Evolutionary conservation across 106 monocot species (phyloP), one percentile per base, ranked within the genome.

Genomic region (Agapanthus africanus): DNA sequence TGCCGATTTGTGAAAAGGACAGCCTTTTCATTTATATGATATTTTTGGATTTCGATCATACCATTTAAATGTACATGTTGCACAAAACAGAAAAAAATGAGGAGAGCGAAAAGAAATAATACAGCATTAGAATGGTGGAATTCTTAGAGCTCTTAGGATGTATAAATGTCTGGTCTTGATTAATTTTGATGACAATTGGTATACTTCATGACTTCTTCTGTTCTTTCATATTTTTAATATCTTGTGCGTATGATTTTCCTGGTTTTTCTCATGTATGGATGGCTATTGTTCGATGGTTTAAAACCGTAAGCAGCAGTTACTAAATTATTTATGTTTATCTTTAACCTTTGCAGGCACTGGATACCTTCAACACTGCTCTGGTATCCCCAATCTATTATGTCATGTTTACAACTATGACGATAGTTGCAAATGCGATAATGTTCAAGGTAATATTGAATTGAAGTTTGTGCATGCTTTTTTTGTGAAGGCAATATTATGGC

Each of bases 371-470:
- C 61, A 84, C 93, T 37, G 93, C 93, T 66, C 77, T 93, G 25
- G 93, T 93, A 37, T 93, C 93, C 44, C 90, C 93, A 10, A 84
- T 93, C 33, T 93, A 93, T 63, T 93, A 87, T 76, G 93, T 84
- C 65, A 87, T 93, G 93, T 93, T 93, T 57, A 93, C 93, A 32
- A 87, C 81, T 41, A 70, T 93, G 39, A 93, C 93, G 74, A 87
- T 93, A 66, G 70, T 93, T 46, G 93, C 93, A 37, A 93, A 87
- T 66, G 86, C 90, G 25, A 93, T 93, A 62, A 90, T 93, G 93
- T 93, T 93, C 80, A 90, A 84, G 93, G 93, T 84, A 90, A 37
- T n/a, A n/a, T n/a, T n/a, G n/a, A n/a, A n/a, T n/a, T n/a, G n/a
- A n/a, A n/a, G n/a, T n/a, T n/a, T n/a, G n/a, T n/a, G n/a, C n/a